Evolutionary conservation across 768 basidiomycete species (phyloP).

Genomic region (Serendipita vermifera): DNA sequence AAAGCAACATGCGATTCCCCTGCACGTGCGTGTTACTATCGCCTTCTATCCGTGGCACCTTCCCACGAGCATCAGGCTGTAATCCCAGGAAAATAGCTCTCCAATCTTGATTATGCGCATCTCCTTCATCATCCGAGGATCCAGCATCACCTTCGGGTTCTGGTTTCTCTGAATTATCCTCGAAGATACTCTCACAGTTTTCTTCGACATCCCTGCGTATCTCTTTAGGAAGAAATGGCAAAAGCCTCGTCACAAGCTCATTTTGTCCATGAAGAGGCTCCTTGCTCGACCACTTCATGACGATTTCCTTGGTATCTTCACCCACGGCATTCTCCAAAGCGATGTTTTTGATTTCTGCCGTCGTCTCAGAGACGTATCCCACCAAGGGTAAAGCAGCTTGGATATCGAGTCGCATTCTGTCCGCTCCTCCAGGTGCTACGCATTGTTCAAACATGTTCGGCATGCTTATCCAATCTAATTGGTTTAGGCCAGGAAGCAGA

Average conservation of each 20-base stretch:
- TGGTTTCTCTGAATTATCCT: not conserved
- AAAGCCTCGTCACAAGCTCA: not conserved
- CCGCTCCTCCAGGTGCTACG: slow-evolving; percentile 29
- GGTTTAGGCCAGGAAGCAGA: slow-evolving; percentile 36
- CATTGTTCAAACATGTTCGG: slow-evolving; percentile 52
- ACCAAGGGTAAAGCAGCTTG: not conserved
- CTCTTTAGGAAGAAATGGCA: not conserved
- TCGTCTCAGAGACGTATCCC: not conserved
- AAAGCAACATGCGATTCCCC: not conserved
- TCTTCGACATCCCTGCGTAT: not conserved
- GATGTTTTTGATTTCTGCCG: not conserved
- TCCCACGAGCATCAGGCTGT: not conserved
- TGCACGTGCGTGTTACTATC: not conserved
- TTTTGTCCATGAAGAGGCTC: not conserved
- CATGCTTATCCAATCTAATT: slow-evolving; percentile 62
- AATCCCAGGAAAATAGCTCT: not conserved
- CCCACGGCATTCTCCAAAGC: not conserved
- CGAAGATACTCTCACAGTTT: not conserved
- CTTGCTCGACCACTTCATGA: not conserved
- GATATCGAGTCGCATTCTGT: slow-evolving; percentile 19
- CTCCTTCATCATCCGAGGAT: not conserved
- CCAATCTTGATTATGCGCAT: not conserved
- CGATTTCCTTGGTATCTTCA: not conserved
- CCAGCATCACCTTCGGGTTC: not conserved
- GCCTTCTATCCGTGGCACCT: not conserved